A percentile compares a stretch with the other conserved stretches of the same genome.
Conservation (phyloP, 2,329 filamentous ascomycete genomes). For the Trichophyton schoenleinii region DNA sequence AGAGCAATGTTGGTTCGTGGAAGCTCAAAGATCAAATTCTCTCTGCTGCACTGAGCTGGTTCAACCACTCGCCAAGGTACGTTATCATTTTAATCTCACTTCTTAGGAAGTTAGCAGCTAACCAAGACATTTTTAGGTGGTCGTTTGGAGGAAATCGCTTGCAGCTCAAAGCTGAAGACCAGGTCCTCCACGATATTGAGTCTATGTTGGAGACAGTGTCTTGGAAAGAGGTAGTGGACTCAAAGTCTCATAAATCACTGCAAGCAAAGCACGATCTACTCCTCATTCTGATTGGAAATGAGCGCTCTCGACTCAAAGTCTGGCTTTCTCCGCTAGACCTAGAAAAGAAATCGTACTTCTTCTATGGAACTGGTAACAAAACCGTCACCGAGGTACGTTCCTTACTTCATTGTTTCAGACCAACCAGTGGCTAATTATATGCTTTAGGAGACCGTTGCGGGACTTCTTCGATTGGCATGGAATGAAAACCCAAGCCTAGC, state of each 20-base stretch:
- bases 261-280: slow-evolving; percentile 75
- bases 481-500: slow-evolving; percentile 70
- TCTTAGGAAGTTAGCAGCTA: slow-evolving; percentile 3
- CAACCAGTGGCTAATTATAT: background rate
- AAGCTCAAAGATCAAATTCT: slow-evolving; percentile 79
- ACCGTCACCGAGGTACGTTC: slow-evolving; percentile 7
- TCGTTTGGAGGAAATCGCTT: slow-evolving; percentile 90
- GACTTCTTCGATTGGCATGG: slow-evolving; percentile 74
- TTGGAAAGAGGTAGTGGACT: slow-evolving; percentile 36
- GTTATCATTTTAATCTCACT: slow-evolving; percentile 6
- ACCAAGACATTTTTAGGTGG: slow-evolving; percentile 44
- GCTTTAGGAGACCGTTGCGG: slow-evolving; percentile 35
- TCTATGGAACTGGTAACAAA: slow-evolving; percentile 28
- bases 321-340: slow-evolving; percentile 77
- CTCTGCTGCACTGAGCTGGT: slow-evolving; percentile 81
- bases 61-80: slow-evolving; percentile 58
- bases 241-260: slow-evolving; percentile 51
- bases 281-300: slow-evolving; percentile 65
- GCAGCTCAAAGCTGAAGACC: slow-evolving; percentile 85
- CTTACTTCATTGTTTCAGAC: background rate
- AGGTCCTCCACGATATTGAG: slow-evolving; percentile 64
- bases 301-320: slow-evolving; percentile 69
- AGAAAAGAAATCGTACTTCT: slow-evolving; percentile 42
- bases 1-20: slow-evolving; percentile 58
- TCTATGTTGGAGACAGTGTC: slow-evolving; percentile 52